Conservation (phyloP, 805 yeast species). For the Pichia ethanolica region DNA sequence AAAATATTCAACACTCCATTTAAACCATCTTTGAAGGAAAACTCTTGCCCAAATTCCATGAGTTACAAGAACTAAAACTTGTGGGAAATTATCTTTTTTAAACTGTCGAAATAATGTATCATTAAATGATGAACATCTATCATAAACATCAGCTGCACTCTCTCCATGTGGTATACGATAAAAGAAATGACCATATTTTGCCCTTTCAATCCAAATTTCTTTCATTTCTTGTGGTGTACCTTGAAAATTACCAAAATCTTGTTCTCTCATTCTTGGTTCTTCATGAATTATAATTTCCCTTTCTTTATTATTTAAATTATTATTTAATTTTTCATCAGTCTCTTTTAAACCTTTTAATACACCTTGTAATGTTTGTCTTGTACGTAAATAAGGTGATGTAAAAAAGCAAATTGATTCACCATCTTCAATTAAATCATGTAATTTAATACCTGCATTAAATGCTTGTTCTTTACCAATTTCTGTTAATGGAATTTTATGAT, state of each 20-base stretch:
- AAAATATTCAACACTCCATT: conserved; percentile 88
- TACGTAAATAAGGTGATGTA: conserved; percentile 80
- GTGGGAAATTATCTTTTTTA: conserved; percentile 61
- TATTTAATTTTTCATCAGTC: conserved; percentile 14
- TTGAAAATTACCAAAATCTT: conserved; percentile 93
- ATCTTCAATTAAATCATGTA: conserved; percentile 29
- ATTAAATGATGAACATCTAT: conserved; percentile 83
- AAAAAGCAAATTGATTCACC: conserved; percentile 63
- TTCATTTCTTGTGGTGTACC: conserved; percentile 70
- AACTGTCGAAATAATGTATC: conserved; percentile 82
- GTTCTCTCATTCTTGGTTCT: conserved; percentile 90
- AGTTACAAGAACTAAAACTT: conserved; percentile 74
- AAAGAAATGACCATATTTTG: conserved; percentile 82
- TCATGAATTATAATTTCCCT: conserved; percentile 42
- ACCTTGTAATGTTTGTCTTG: conserved; percentile 76
- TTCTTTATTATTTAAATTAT: not conserved
- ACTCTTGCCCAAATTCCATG: conserved; percentile 95
- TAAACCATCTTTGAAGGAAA: conserved; percentile 87
- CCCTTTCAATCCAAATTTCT: conserved; percentile 73
- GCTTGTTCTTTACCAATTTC: conserved; percentile 63
- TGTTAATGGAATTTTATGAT: conserved; percentile 74
- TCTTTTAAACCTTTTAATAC: conserved; percentile 47
- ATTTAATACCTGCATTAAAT: conserved; percentile 44
- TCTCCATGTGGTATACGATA: conserved; percentile 91
- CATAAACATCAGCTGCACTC: conserved; percentile 93